phyloP scores from a whole-genome alignment of 495 filamentous ascomycete genomes.

The Tuber indicum region DNA sequence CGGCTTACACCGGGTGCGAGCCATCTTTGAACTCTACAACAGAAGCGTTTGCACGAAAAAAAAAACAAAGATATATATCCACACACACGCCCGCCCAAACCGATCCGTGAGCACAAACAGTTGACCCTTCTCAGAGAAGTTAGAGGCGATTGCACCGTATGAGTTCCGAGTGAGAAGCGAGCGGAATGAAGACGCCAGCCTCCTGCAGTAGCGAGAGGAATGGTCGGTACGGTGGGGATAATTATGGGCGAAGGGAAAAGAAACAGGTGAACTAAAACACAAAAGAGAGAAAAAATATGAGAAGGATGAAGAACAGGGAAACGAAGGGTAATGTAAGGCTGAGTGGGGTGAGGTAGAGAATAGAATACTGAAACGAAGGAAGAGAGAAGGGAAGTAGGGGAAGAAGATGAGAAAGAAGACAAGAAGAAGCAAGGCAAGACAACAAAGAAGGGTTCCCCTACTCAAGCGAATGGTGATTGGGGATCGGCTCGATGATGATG shows the following conservation, averaged over 20 bases:
- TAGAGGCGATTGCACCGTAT: background rate
- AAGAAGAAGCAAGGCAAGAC: conserved; percentile 13
- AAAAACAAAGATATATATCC: conserved; percentile 30
- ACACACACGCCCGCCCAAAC: background rate
- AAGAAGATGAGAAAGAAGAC: conserved; percentile 15
- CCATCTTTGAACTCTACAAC: conserved; percentile 22
- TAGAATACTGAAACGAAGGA: conserved; percentile 11
- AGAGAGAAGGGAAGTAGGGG: conserved; percentile 13
- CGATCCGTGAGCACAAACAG: background rate
- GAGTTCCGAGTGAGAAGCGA: background rate
- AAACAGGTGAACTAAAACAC: conserved; percentile 19
- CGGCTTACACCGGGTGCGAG: conserved; percentile 39
- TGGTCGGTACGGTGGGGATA: conserved; percentile 15
- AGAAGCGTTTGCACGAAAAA: conserved; percentile 1
- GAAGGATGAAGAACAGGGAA: conserved; percentile 19
- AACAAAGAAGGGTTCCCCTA: conserved; percentile 17
- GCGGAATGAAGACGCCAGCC: background rate
- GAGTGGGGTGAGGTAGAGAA: conserved; percentile 9
- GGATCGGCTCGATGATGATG: conserved; percentile 26
- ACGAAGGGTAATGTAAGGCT: background rate
- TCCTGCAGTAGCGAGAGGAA: conserved; percentile 6
- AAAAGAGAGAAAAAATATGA: conserved; percentile 16
- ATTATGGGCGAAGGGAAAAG: conserved; percentile 10
- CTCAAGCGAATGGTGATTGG: conserved; percentile 26
- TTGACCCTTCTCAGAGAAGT: background rate